Conservation (phyloP, 1,139 yeast genomes). For the Meyerozyma guilliermondii region DNA sequence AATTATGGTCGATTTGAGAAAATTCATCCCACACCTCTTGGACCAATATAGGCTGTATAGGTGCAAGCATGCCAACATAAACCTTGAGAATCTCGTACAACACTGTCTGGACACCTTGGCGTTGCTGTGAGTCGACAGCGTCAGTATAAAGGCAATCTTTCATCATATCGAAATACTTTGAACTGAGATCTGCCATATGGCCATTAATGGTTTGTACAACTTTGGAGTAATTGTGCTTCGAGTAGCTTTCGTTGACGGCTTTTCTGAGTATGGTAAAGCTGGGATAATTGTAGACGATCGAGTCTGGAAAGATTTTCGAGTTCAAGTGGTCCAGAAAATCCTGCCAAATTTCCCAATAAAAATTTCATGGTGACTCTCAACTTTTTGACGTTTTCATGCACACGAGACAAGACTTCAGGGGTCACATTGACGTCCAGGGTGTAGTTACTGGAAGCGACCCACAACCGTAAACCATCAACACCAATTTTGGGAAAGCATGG, state of each 20-base stretch:
- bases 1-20: conserved; percentile 19
- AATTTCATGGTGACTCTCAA: conserved; percentile 77
- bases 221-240: conserved; percentile 59
- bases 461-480: conserved; percentile 82
- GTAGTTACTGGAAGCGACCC: conserved; percentile 89
- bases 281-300: conserved; percentile 62
- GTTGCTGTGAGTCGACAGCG: conserved; percentile 34
- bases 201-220: conserved; percentile 60
- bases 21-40: conserved; percentile 83
- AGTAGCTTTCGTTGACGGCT: conserved; percentile 42
- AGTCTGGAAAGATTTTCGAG: conserved; percentile 45
- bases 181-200: conserved; percentile 70
- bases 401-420: conserved; percentile 65
- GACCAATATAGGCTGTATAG: conserved; percentile 74
- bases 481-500: conserved; percentile 68
- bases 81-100: conserved; percentile 55
- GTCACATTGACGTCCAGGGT: conserved; percentile 77
- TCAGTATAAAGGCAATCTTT: conserved; percentile 87
- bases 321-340: conserved; percentile 17
- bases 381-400: conserved; percentile 76
- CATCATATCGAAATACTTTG: conserved; percentile 79
- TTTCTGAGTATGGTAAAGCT: conserved; percentile 46
- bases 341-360: conserved; percentile 69
- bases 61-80: conserved; percentile 66
- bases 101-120: conserved; percentile 71